phyloP scores from a whole-genome alignment of 768 basidiomycete species.

The Psilocybe sp. region DNA sequence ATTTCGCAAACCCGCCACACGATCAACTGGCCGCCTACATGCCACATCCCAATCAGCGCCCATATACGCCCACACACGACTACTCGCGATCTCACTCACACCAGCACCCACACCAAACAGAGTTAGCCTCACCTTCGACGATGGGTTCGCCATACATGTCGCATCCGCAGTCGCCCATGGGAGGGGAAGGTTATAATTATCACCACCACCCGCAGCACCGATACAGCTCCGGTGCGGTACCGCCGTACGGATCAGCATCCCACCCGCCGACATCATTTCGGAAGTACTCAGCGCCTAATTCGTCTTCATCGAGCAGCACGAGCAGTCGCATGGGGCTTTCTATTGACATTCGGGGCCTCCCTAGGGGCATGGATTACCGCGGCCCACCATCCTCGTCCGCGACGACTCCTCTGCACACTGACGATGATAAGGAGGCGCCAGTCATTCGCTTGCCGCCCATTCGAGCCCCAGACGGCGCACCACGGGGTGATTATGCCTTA shows the following conservation, averaged over 20 bases:
- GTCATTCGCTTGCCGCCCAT: slow-evolving; percentile 41
- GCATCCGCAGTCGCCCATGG: background rate
- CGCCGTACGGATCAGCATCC: slow-evolving; percentile 8
- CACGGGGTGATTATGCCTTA: slow-evolving; percentile 45
- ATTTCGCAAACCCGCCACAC: slow-evolving; percentile 10
- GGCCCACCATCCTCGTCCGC: background rate
- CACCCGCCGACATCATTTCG: slow-evolving; percentile 24
- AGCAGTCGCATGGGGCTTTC: slow-evolving; percentile 22
- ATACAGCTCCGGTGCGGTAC: background rate
- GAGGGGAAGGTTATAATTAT: background rate
- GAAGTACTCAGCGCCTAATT: slow-evolving; percentile 13
- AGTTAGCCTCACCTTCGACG: no score
- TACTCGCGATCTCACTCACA: no score
- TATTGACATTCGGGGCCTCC: slow-evolving; percentile 28
- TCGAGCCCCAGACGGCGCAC: slow-evolving; percentile 23
- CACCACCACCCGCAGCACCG: no score
- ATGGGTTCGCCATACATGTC: no score
- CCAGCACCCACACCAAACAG: no score
- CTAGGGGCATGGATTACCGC: background rate
- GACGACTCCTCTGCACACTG: slow-evolving; percentile 19
- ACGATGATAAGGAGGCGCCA: slow-evolving; percentile 17
- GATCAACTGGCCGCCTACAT: slow-evolving; percentile 12
- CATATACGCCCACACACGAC: no score
- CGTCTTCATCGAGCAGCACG: background rate
- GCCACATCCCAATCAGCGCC: slow-evolving; percentile 1